Evolutionary conservation across 768 basidiomycete genomes (phyloP).

Genomic region (Calocybe cyanea): DNA sequence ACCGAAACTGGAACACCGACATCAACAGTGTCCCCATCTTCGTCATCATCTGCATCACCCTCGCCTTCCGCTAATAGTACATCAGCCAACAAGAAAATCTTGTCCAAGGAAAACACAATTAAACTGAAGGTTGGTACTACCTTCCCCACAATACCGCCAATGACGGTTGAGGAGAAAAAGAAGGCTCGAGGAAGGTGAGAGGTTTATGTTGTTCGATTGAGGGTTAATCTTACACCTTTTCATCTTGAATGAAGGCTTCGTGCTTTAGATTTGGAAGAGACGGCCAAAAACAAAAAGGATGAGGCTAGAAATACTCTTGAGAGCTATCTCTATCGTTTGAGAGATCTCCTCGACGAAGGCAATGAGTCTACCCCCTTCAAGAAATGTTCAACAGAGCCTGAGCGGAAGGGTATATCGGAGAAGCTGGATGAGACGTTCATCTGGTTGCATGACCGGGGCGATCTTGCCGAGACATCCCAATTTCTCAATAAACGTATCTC

Average conservation of each 20-base stretch:
- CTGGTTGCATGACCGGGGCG: slow-evolving; percentile 86
- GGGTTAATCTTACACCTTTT: neutral
- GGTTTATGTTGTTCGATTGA: neutral
- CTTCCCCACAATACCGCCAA: slow-evolving; percentile 67
- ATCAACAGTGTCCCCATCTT: slow-evolving; percentile 31
- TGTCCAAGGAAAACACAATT: slow-evolving; percentile 59
- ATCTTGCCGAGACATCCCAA: slow-evolving; percentile 72
- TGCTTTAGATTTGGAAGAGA: slow-evolving; percentile 74
- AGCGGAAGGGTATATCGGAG: slow-evolving; percentile 62
- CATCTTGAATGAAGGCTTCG: slow-evolving; percentile 53
- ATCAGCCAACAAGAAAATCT: slow-evolving; percentile 31
- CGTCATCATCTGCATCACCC: slow-evolving; percentile 31
- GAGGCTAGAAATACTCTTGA: slow-evolving; percentile 92
- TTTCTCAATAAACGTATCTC: slow-evolving; percentile 72
- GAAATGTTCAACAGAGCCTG: slow-evolving; percentile 74
- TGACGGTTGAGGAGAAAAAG: slow-evolving; percentile 76
- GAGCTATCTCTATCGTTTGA: slow-evolving; percentile 87
- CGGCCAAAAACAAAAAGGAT: slow-evolving; percentile 71
- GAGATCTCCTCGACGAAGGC: slow-evolving; percentile 73
- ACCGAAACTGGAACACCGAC: slow-evolving; percentile 27
- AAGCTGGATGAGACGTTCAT: slow-evolving; percentile 69
- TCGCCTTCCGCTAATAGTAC: slow-evolving; percentile 28
- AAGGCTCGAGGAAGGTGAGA: slow-evolving; percentile 67
- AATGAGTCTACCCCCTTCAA: slow-evolving; percentile 71
- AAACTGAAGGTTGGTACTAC: slow-evolving; percentile 58